Base-by-base conservation (phyloP, 768 basidiomycete genomes). In the Boletus rubropictus region DNA sequence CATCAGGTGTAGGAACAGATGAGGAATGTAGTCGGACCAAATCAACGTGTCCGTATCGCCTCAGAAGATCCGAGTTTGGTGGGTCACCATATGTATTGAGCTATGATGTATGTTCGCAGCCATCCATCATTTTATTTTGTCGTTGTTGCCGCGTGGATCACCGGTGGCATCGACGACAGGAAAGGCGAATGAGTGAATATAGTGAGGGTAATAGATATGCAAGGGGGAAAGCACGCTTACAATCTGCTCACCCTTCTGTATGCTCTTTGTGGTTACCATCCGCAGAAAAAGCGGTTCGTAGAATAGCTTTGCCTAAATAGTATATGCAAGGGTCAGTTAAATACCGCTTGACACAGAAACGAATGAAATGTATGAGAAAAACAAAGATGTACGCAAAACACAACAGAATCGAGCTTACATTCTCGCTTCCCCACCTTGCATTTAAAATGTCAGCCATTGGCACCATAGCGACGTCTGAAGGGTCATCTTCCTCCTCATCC, bases 371-470 rank as follows among this genome's bases (percentile, higher is more conserved):
- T 2, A 27, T 17, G 14, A 7, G 20, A 24, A 8, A 46, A 34
- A 24, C 11, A 3, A 24, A 12, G 15, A 45, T 22, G 21, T 1
- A 25, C 10, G 11, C 6, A 3, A 38, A 35, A 17, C 7, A 22
- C 1, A 1, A 25, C 11, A 31, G 17, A 21, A 39, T 3, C 27
- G n/a, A 31, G 10, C 82, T 52, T 58, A 91, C 93, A 53, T 97
- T 98, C 63, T 92, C 86, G 32, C 78, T 78, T 7, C 80, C 84
- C 63, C 81, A 89, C 44, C 83, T 78, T 10, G 95, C 96, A 59
- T 99, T 99, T 40, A 99, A 71, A 71, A 98, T 81, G 66, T 99
- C 96, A 3, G 96, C 96, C 71, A 98, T 82, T 0, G 95, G 94
- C 4, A 97, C 87, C 92, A 98, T 93, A 3, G 87, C 81, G 9